Base-by-base conservation (phyloP, 169 alveolate species). In the Eimeria praecox region DNA sequence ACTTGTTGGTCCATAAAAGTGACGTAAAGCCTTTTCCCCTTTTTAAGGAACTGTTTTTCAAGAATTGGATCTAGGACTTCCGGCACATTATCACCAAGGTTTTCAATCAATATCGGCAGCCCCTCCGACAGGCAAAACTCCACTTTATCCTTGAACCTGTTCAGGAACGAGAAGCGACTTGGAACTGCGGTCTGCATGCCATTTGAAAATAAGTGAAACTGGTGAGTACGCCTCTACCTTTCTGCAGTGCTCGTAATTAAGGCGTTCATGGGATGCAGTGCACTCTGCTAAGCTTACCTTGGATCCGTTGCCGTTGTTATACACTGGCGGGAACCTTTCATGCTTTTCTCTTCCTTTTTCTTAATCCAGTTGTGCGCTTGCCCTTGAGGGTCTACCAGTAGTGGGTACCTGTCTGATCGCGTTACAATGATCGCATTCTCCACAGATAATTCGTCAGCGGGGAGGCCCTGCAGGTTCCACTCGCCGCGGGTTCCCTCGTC, bases 351-450 rank as follows among this genome's bases (percentile, higher is more conserved):
- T 93, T 96, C 97, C 42, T 92, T 95, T 56, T 98, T 99, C 97
- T 98, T 98, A 87, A 99, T 97, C 99, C 99, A 99, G 91, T 98
- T 98, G 83, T 98, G 97, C 49, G 99, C 99, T 97, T 99, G 99
- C 89, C 98, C 97, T 85, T 97, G 99, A 9, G 99, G 99, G 95
- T 99, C 99, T 40, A 99, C 99, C 95, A 99, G 98, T 56, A 99
- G 97, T 42, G 99, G 99, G 99, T 99, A 99, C 94, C 99, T 97
- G 92, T 98, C 97, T 64, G 99, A 98, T 24, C 99, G 98, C 38
- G 99, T 97, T 33, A 99, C 99, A 82, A 99, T 97, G 73, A 99
- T 97, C 10, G 99, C 99, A 96, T 99, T 99, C 97, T 99, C 99
- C 89, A 98, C 97, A 78, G 99, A 98, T 96, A 99, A 98, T 71